Evolutionary conservation across 176 grass and related monocot genomes (phyloP).

Genomic region (Guadua angustifolia): DNA sequence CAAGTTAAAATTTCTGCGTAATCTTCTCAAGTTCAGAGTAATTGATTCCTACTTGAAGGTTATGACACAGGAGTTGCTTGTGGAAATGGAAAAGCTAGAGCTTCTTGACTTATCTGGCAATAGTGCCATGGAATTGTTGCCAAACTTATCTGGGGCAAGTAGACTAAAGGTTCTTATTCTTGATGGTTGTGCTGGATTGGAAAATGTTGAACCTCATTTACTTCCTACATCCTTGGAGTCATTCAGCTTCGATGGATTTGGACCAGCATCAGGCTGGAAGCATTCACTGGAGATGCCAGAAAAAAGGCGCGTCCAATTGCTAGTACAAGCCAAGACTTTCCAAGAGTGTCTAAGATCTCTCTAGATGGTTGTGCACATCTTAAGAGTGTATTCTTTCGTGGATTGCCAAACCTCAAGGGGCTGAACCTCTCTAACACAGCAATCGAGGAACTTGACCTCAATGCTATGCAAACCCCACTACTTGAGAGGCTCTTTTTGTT

Average conservation of each 20-base stretch:
- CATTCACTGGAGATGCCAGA: background rate
- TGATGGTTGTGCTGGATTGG: background rate
- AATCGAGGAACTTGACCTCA: background rate
- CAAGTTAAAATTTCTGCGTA: background rate
- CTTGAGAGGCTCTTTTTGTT: background rate
- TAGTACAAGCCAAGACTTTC: background rate
- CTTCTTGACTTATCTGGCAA: conserved; percentile 9
- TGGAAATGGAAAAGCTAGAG: background rate
- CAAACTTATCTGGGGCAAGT: background rate
- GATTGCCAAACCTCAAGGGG: background rate
- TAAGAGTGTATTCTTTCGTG: background rate
- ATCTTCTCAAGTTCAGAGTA: background rate
- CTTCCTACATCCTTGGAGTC: background rate
- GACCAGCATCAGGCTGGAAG: background rate
- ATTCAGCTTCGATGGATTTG: conserved; percentile 21
- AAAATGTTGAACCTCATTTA: background rate
- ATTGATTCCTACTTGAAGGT: background rate
- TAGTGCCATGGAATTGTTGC: background rate
- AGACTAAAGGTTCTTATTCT: background rate
- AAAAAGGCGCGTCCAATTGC: background rate
- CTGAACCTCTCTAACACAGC: background rate
- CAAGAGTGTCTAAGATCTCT: background rate
- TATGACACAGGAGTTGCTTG: background rate
- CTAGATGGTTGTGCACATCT: background rate
- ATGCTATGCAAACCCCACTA: background rate